Percentiles rank a stretch among this genome's conserved stretches.
These are phyloP conservation scores for Pyrenula aspistea DNA, from an alignment of 495 filamentous ascomycete species.

Conservation along the genomic window DNA sequence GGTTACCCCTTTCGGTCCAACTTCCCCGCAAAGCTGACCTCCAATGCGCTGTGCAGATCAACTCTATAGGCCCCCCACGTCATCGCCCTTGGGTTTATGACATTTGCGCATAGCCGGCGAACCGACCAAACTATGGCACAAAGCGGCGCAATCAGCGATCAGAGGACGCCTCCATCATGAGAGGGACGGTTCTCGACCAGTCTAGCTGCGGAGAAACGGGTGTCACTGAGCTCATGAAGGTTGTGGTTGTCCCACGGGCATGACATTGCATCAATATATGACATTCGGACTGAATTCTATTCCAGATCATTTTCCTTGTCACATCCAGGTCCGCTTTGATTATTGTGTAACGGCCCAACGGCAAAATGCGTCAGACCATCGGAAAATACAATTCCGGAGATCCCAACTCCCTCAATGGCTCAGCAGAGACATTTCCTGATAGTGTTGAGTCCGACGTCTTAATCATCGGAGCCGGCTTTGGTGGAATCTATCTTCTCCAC, in stretches of 20 bases:
- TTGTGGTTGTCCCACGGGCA: no score
- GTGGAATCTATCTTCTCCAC: slow-evolving; percentile 23
- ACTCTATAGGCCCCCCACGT: not conserved
- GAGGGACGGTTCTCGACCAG: not conserved
- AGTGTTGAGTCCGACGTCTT: slow-evolving; percentile 33
- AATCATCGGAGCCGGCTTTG: slow-evolving; percentile 41
- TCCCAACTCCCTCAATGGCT: not conserved
- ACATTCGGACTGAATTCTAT: no score
- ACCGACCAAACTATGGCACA: not conserved
- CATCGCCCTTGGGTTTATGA: not conserved
- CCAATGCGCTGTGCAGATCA: not conserved
- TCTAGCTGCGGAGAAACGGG: not conserved
- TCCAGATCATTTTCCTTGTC: no score
- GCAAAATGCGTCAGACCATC: not conserved
- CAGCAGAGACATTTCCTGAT: slow-evolving; percentile 18
- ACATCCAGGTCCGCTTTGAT: no score
- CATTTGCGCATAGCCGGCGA: not conserved
- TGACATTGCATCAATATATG: no score
- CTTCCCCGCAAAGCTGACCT: not conserved
- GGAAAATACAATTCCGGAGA: not conserved
- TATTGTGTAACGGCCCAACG: no score
- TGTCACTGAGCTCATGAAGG: not conserved
- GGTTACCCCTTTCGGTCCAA: not conserved
- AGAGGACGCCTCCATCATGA: not conserved
- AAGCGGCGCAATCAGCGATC: not conserved